A percentile compares a stretch with the other conserved stretches of the same genome.
phyloP scores from a whole-genome alignment of 1,284 basidiomycete species.

The Somion occarium region DNA sequence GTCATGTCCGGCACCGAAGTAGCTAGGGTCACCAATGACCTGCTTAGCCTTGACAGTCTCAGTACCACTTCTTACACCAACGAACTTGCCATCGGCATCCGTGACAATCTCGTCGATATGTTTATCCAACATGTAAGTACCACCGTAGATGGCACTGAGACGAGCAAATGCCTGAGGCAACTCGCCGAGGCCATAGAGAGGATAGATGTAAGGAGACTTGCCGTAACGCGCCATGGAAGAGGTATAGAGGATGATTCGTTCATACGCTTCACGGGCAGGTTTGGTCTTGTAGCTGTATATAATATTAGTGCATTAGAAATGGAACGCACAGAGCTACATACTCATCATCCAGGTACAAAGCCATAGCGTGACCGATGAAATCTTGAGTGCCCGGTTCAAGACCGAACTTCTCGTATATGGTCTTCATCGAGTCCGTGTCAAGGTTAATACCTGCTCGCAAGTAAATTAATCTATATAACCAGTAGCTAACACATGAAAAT shows the following conservation, averaged over 20 bases:
- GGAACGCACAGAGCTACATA: constrained; percentile 38
- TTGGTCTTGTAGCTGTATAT: constrained; percentile 82
- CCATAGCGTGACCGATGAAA: constrained; percentile 99
- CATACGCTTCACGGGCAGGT: constrained; percentile 86
- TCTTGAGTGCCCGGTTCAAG: constrained; percentile 97
- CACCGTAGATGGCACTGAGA: constrained; percentile 97
- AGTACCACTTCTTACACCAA: constrained; percentile 84
- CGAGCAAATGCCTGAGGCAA: constrained; percentile 98
- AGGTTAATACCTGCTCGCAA: constrained; percentile 80
- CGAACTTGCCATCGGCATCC: constrained; percentile 83
- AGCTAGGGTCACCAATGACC: constrained; percentile 97
- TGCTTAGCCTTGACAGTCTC: constrained; percentile 98
- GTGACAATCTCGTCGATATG: constrained; percentile 89
- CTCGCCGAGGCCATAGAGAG: constrained; percentile 97
- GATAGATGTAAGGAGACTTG: constrained; percentile 99
- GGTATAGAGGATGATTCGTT: constrained; percentile 96
- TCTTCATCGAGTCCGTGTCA: constrained; percentile 86
- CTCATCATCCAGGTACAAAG: constrained; percentile 96
- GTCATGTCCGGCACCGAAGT: constrained; percentile 78
- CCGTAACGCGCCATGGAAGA: constrained; percentile 99
- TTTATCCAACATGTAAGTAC: constrained; percentile 99
- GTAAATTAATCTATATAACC: too few relatives aligned
- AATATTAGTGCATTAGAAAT: constrained; percentile 11
- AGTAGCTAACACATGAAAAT: constrained; percentile 1
- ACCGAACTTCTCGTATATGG: constrained; percentile 95